Percentiles rank a stretch among this genome's conserved stretches.
Evolutionary conservation across 352 stramenopile species (phyloP).

Genomic region (Globisporangium barbulae): DNA sequence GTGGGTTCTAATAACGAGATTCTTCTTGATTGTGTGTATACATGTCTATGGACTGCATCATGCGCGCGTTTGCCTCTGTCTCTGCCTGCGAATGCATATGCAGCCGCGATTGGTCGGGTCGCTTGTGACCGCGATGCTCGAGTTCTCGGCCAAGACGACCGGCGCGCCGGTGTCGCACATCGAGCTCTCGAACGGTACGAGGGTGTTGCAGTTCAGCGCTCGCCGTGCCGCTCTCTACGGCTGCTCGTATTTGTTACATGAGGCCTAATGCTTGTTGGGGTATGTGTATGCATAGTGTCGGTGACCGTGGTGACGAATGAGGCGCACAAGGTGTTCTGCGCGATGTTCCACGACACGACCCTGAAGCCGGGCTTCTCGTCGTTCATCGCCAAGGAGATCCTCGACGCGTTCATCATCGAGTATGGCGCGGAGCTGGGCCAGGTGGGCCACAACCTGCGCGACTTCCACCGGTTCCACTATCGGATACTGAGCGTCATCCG

Average conservation of each 20-base stretch:
- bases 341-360: constrained; percentile 86
- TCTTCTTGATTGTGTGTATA: background rate
- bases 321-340: constrained; percentile 88
- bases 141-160: constrained; percentile 89
- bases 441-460: constrained; percentile 86
- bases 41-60: constrained; percentile 3
- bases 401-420: constrained; percentile 78
- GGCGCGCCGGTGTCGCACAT: constrained; percentile 90
- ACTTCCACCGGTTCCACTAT: constrained; percentile 90
- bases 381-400: constrained; percentile 88
- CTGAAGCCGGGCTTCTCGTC: constrained; percentile 78
- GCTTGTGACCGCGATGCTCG: constrained; percentile 89
- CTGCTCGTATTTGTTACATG: background rate
- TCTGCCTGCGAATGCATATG: background rate
- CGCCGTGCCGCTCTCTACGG: background rate
- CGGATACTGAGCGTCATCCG: constrained; percentile 79
- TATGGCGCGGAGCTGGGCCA: constrained; percentile 75
- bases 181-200: constrained; percentile 73
- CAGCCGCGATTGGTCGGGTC: constrained; percentile 88
- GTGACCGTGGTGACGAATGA: constrained; percentile 90
- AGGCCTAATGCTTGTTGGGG: background rate
- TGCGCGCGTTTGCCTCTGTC: no score
- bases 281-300: constrained; percentile 41
- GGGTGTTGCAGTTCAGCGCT: background rate
- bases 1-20: constrained; percentile 1